Percentiles rank a stretch among this genome's conserved stretches.
Evolutionary conservation across 2,329 filamentous ascomycete genomes (phyloP).

Genomic region (Neodidymelliopsis sp.): DNA sequence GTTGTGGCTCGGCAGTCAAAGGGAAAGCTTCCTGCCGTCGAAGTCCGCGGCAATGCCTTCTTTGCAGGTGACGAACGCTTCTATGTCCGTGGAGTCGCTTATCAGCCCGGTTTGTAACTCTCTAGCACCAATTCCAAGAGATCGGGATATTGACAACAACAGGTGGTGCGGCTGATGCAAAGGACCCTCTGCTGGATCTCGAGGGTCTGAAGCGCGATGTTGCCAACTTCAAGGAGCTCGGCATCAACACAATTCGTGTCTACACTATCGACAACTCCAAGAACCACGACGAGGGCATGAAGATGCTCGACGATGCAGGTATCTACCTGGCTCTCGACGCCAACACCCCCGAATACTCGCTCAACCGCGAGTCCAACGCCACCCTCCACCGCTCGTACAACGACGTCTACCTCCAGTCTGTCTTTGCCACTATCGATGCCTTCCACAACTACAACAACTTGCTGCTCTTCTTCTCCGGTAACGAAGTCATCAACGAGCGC

Average conservation of each 20-base stretch:
- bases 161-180: conserved; percentile 52
- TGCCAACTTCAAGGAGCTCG: conserved; percentile 79
- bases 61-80: conserved; percentile 67
- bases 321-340: conserved; percentile 93
- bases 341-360: conserved; percentile 86
- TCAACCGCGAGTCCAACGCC: conserved; percentile 75
- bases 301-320: conserved; percentile 77
- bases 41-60: conserved; percentile 70
- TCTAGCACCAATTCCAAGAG: no score
- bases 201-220: conserved; percentile 78
- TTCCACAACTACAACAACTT: conserved; percentile 87
- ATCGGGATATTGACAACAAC: conserved; percentile 24
- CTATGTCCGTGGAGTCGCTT: conserved; percentile 69
- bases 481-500: conserved; percentile 76
- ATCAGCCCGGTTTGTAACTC: conserved; percentile 69
- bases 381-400: conserved; percentile 75
- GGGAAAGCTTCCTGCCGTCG: conserved; percentile 60
- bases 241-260: conserved; percentile 89
- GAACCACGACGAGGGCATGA: conserved; percentile 87
- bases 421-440: conserved; percentile 81
- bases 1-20: conserved; percentile 35
- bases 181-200: conserved; percentile 78
- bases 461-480: conserved; percentile 81
- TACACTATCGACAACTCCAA: conserved; percentile 90
- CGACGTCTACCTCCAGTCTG: conserved; percentile 79